Percentiles rank a stretch among this genome's conserved stretches.
These are phyloP conservation scores for Pyrus pyrifolia DNA, from an alignment of 306 rosid species.

Conservation along the genomic window DNA sequence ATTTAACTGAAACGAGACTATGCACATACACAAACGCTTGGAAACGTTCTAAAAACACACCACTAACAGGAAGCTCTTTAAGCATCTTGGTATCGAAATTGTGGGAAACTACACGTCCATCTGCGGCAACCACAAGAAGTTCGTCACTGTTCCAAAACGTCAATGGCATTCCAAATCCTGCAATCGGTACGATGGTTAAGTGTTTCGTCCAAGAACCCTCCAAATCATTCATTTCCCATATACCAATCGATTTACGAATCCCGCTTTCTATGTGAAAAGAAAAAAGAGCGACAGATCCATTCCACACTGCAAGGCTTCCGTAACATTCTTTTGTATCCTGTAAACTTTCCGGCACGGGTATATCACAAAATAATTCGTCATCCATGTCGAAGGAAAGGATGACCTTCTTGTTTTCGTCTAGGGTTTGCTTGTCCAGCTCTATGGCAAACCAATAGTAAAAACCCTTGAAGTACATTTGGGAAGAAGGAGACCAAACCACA, in stretches of 20 bases:
- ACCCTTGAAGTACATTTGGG: background rate
- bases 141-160: slow-evolving; percentile 2
- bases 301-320: background rate
- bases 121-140: background rate
- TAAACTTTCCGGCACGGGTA: background rate
- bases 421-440: background rate
- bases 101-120: background rate
- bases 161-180: background rate
- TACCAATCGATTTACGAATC: background rate
- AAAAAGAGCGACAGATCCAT: background rate
- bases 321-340: background rate
- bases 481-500: background rate
- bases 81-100: background rate
- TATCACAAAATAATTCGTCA: background rate
- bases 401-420: background rate
- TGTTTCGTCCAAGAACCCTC: background rate
- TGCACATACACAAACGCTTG: background rate
- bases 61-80: background rate
- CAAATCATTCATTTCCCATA: background rate
- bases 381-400: slow-evolving; percentile 2
- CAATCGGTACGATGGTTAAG: background rate
- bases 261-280: background rate
- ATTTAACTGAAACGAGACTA: background rate
- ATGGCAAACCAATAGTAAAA: background rate
- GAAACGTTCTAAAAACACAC: background rate